These are phyloP conservation scores for Mangifera indica DNA, from an alignment of 345 rosid genomes.

Conservation along the genomic window DNA sequence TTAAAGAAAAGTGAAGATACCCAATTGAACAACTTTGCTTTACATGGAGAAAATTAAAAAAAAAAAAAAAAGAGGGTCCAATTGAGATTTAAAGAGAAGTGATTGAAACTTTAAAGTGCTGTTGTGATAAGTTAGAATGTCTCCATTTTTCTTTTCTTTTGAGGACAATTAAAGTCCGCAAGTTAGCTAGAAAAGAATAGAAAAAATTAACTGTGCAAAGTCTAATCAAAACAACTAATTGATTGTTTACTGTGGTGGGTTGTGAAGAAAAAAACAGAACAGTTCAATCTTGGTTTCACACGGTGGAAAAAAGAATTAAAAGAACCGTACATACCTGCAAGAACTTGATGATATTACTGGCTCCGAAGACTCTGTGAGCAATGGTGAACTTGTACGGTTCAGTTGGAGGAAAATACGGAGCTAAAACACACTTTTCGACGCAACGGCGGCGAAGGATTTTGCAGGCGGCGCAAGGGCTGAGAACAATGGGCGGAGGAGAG, in stretches of 20 bases:
- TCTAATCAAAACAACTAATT: conserved; percentile 16
- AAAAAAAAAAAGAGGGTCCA: background rate
- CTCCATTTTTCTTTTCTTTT: background rate
- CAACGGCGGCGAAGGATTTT: conserved; percentile 72
- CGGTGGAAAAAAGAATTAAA: background rate
- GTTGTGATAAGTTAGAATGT: background rate
- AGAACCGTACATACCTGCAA: conserved; percentile 43
- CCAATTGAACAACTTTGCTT: background rate
- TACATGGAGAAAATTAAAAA: background rate
- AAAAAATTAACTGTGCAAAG: background rate
- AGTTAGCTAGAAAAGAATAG: background rate
- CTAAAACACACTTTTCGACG: conserved; percentile 56
- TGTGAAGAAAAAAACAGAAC: background rate
- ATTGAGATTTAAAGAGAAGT: background rate
- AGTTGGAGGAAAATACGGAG: conserved; percentile 76
- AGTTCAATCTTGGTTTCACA: background rate
- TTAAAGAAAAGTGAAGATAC: background rate
- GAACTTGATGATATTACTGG: conserved; percentile 64
- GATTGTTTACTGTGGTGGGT: background rate
- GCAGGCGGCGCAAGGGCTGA: conserved; percentile 78
- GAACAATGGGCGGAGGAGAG: conserved; percentile 26
- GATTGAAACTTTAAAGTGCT: background rate
- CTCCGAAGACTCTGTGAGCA: conserved; percentile 69
- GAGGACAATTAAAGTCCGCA: background rate
- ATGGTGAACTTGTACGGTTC: conserved; percentile 67